phyloP scores from a whole-genome alignment of 2,329 filamentous ascomycete species.

The Aspergillus quadrilineatus region DNA sequence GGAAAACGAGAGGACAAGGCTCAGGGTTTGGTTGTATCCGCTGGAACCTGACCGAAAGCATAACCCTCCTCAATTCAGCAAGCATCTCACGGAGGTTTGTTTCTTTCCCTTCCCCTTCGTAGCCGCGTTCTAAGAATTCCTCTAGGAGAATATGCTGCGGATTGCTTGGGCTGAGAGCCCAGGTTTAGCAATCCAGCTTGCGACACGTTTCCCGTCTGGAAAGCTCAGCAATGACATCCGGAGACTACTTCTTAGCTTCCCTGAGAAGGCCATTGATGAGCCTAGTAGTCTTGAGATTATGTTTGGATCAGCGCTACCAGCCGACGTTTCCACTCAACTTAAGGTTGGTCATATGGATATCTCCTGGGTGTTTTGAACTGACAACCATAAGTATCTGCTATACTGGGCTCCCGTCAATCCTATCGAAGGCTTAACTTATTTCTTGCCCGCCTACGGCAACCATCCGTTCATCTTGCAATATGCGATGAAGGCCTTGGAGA shows the following conservation, averaged over 20 bases:
- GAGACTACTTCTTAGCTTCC: slow-evolving; percentile 75
- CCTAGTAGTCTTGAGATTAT: slow-evolving; percentile 81
- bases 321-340: slow-evolving; percentile 78
- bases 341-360: slow-evolving; percentile 56
- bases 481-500: slow-evolving; percentile 90
- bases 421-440: slow-evolving; percentile 88
- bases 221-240: slow-evolving; percentile 74
- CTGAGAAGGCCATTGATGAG: slow-evolving; percentile 76
- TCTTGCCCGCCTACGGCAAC: slow-evolving; percentile 84
- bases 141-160: slow-evolving; percentile 63
- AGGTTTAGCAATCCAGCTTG: slow-evolving; percentile 81
- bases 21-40: slow-evolving; percentile 88
- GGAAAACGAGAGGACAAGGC: slow-evolving; percentile 76
- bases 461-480: slow-evolving; percentile 95
- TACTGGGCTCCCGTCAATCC: slow-evolving; percentile 94
- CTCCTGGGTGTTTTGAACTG: not conserved
- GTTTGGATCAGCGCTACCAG: slow-evolving; percentile 71
- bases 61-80: slow-evolving; percentile 47
- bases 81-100: slow-evolving; percentile 42
- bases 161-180: slow-evolving; percentile 87
- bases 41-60: slow-evolving; percentile 63
- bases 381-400: slow-evolving; percentile 67
- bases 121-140: slow-evolving; percentile 12
- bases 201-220: slow-evolving; percentile 72
- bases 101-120: not conserved